Conservation (phyloP, 768 basidiomycete genomes). For the Suillus paluster region DNA sequence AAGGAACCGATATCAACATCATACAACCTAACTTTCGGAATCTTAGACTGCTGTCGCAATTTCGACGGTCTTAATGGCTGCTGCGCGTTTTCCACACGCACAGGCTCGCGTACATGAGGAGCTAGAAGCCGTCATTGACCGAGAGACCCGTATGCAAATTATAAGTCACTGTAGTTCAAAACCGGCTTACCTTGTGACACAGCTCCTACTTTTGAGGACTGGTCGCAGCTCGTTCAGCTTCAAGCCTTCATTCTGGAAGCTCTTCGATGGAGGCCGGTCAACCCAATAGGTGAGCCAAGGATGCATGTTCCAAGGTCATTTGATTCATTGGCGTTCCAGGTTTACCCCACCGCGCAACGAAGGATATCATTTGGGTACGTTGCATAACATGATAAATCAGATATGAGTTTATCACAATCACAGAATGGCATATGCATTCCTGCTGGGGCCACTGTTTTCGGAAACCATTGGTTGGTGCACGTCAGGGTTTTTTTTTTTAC, state of each 20-base stretch:
- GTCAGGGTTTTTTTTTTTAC: neutral
- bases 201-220: conserved; percentile 45
- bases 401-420: neutral
- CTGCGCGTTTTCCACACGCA: conserved; percentile 38
- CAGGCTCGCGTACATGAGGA: conserved; percentile 41
- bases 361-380: conserved; percentile 33
- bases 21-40: neutral
- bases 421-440: conserved; percentile 42
- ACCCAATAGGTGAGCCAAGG: conserved; percentile 28
- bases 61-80: conserved; percentile 40
- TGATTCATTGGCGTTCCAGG: conserved; percentile 11
- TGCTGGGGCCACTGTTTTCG: conserved; percentile 37
- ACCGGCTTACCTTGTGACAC: neutral
- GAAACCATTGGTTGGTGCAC: conserved; percentile 31
- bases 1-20: neutral
- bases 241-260: conserved; percentile 44
- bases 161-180: neutral
- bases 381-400: neutral
- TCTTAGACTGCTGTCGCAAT: conserved; percentile 31
- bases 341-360: conserved; percentile 25
- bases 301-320: neutral
- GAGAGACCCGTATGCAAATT: conserved; percentile 33
- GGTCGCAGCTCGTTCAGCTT: conserved; percentile 35
- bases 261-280: conserved; percentile 44
- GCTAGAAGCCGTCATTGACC: conserved; percentile 41